These are phyloP conservation scores for Leonotis leonurus DNA, from an alignment of 257 asterid genomes.

Conservation along the genomic window DNA sequence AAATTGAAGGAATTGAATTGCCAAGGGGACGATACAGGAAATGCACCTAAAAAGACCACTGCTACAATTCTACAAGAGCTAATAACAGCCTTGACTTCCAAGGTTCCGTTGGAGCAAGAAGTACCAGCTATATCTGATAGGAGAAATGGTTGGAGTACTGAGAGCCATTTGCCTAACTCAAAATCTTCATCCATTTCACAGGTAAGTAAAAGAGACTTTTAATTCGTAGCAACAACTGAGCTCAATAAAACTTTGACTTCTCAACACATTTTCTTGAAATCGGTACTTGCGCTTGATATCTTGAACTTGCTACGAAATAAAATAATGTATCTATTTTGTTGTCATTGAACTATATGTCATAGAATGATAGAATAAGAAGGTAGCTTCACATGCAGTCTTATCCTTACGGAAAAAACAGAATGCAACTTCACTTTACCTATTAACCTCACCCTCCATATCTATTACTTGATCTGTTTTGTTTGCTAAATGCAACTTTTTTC, in stretches of 20 bases:
- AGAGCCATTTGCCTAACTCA: slow-evolving; percentile 16
- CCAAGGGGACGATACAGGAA: slow-evolving; percentile 53
- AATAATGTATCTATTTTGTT: background rate
- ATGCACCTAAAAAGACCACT: slow-evolving; percentile 54
- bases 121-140: slow-evolving; percentile 18
- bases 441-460: background rate
- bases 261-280: background rate
- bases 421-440: background rate
- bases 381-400: too few species aligned
- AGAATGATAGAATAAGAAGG: too few species aligned
- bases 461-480: background rate
- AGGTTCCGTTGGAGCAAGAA: slow-evolving; percentile 36
- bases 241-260: too few species aligned
- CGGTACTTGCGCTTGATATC: background rate
- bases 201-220: slow-evolving; percentile 35
- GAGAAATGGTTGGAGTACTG: slow-evolving; percentile 7
- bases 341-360: too few species aligned
- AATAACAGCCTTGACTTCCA: slow-evolving; percentile 69
- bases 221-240: too few species aligned
- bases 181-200: slow-evolving; percentile 24
- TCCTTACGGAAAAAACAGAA: background rate
- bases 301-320: background rate
- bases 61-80: slow-evolving; percentile 85
- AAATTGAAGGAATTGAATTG: slow-evolving; percentile 70
- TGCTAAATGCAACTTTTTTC: background rate